Evolutionary conservation across 208 protist genomes (phyloP).

Genomic region (Leishmania amazonensis): DNA sequence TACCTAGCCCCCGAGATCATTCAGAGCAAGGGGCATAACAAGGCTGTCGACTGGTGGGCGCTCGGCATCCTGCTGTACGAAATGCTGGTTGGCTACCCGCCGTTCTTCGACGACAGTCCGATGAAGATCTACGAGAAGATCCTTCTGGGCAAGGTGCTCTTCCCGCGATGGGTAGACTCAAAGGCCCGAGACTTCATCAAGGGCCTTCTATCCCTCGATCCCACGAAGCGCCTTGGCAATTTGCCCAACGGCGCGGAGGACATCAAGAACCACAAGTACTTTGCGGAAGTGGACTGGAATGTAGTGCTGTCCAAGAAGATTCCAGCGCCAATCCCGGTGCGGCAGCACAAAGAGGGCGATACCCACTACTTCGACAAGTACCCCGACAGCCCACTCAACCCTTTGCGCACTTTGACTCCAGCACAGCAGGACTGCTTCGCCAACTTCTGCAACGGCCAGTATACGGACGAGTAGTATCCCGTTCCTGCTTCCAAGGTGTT

Average conservation of each 20-base stretch:
- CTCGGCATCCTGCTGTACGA: constrained; percentile 90
- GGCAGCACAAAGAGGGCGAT: constrained; percentile 75
- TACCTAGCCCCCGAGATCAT: constrained; percentile 90
- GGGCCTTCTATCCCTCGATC: constrained; percentile 80
- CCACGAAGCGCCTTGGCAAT: constrained; percentile 88
- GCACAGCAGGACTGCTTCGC: constrained; percentile 87
- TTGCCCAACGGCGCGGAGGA: constrained; percentile 91
- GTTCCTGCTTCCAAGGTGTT: background rate
- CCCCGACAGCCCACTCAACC: constrained; percentile 82
- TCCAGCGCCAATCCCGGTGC: constrained; percentile 83
- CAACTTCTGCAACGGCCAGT: constrained; percentile 90
- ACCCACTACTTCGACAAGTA: constrained; percentile 93
- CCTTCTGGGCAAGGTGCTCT: constrained; percentile 76
- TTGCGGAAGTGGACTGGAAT: constrained; percentile 95
- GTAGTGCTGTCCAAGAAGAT: constrained; percentile 83
- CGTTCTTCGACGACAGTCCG: constrained; percentile 93
- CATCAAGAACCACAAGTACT: constrained; percentile 97
- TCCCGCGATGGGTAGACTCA: constrained; percentile 83
- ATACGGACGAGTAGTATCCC: constrained; percentile 52
- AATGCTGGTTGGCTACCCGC: constrained; percentile 90
- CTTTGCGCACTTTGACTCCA: constrained; percentile 70
- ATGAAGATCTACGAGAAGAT: constrained; percentile 95
- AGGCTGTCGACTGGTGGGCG: constrained; percentile 91
- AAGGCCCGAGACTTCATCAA: constrained; percentile 88
- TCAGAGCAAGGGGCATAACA: constrained; percentile 84